Base-by-base conservation (phyloP, 2,329 filamentous ascomycete species). In the Zymoseptoria pseudotritici region DNA sequence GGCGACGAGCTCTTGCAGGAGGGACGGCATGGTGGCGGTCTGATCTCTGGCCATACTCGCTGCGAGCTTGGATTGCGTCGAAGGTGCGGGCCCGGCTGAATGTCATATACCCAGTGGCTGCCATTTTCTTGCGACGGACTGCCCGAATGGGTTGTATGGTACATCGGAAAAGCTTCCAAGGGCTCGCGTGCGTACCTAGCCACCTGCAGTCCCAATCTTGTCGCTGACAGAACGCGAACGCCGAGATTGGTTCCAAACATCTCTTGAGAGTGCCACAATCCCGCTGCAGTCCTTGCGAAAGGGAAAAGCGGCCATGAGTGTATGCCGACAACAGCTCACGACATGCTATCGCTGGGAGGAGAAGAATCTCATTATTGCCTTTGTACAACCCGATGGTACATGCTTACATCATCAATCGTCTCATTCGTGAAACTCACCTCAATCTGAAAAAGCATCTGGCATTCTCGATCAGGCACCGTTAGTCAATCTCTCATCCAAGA, bases 401-500 rank as follows among this genome's bases (percentile, higher is more conserved):
- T n/a, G 11, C 51, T 36, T 42, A 55, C 21, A 13, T 58, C 46
- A 42, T 13, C 53, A 54, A 42, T 62, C 49, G 46, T 56, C 58
- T 50, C 13, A 46, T 46, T 46, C 36, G 36, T 46, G 36, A 29
- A 29, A 29, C 50, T 26, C 52, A n/a, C 8, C 52, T 13, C 53
- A 53, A 20, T 51, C 59, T 9, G 53, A 58, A 26, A 26, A 57
- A 61, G 6, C 61, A 54, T 31, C 58, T 53, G 31, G 54, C 29
- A 29, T 57, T 26, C 54, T 58, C 53, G 21, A 60, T 57, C 9
- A 59, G 49, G 17, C 58, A 24, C 50, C 56, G 9, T 63, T 56
- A 24, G 57, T 51, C 49, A 56, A 57, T 51, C 17, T 46, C 36
- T 66, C 63, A 51, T 69, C 63, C 10, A 29, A 61, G 42, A 55